phyloP scores from a whole-genome alignment of 768 basidiomycete species.

The Leucocoprinus leucothites region DNA sequence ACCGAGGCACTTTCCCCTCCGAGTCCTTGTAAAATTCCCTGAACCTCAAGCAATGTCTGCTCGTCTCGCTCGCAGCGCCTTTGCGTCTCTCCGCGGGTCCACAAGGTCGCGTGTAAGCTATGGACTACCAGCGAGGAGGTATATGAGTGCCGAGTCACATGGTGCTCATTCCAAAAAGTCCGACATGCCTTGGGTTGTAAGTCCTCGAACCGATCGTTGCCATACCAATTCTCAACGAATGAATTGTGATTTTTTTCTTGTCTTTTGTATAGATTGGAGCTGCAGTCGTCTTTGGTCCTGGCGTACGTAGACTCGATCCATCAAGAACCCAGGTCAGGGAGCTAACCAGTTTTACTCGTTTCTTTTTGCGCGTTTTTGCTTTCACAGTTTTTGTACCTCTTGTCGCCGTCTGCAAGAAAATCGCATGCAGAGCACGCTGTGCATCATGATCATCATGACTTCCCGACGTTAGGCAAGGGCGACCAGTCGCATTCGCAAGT shows the following conservation, averaged over 20 bases:
- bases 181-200: constrained; percentile 45
- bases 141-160: constrained; percentile 36
- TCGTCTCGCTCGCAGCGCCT: constrained; percentile 32
- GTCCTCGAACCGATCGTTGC: constrained; percentile 18
- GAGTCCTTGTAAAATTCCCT: neutral
- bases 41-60: constrained; percentile 32
- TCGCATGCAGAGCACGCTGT: constrained; percentile 21
- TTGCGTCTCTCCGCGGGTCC: constrained; percentile 30
- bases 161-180: constrained; percentile 28
- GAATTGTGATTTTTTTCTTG: neutral
- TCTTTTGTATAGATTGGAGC: constrained; percentile 33
- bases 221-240: constrained; percentile 7
- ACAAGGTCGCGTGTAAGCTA: constrained; percentile 23
- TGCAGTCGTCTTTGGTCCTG: constrained; percentile 35
- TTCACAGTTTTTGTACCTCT: constrained; percentile 35
- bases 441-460: constrained; percentile 35
- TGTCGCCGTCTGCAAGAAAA: constrained; percentile 39
- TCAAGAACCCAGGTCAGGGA: too few species aligned
- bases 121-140: constrained; percentile 25
- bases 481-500: constrained; percentile 1
- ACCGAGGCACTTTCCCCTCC: constrained; percentile 1
- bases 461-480: constrained; percentile 22
- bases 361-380: neutral
- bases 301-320: constrained; percentile 26
- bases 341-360: constrained; percentile 5